A percentile compares a stretch with the other conserved stretches of the same genome.
phyloP scores from a whole-genome alignment of 805 yeast species.

The Ogataea trehalophila region DNA sequence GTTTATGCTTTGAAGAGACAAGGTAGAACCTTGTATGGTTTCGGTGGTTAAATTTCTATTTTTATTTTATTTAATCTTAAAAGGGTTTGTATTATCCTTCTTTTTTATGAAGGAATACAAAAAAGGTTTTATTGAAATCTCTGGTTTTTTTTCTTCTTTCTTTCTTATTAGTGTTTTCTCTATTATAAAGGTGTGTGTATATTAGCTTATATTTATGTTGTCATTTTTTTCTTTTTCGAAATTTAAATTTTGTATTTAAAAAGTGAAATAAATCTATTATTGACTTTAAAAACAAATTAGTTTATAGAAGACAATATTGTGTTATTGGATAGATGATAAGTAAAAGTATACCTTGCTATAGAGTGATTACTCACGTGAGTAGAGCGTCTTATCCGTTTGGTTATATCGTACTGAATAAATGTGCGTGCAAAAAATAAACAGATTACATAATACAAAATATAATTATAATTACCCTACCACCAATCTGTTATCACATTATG shows the following conservation, averaged over 20 bases:
- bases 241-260: background rate
- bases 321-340: too few species aligned
- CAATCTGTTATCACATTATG: too few species aligned
- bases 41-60: conserved; percentile 77
- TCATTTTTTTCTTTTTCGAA: too few species aligned
- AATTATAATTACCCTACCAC: too few species aligned
- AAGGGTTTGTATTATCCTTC: background rate
- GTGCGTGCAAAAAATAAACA: too few species aligned
- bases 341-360: too few species aligned
- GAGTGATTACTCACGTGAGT: too few species aligned
- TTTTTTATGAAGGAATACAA: background rate
- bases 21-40: conserved; percentile 99
- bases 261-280: background rate
- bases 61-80: background rate
- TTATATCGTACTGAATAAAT: too few species aligned
- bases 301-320: too few species aligned
- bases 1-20: conserved; percentile 99
- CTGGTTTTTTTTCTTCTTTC: background rate
- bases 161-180: background rate
- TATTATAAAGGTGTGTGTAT: conserved; percentile 1
- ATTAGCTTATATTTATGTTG: background rate
- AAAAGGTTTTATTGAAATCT: background rate
- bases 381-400: too few species aligned
- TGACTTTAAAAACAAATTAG: too few species aligned
- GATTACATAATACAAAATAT: too few species aligned